Conservation (phyloP, 1,284 basidiomycete genomes). For the Pyrrhoderma lamaoense region DNA sequence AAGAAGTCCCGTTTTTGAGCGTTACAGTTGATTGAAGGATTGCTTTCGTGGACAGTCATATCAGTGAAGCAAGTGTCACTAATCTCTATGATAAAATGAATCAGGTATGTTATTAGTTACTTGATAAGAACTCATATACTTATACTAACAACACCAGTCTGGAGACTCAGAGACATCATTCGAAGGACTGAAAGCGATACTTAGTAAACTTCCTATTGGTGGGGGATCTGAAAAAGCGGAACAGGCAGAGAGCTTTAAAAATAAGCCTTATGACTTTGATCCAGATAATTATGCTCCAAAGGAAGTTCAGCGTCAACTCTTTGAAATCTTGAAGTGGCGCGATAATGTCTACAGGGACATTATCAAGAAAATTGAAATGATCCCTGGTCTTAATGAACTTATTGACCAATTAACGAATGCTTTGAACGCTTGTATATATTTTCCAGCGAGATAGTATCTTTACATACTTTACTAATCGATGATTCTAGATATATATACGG, state of each 20-base stretch:
- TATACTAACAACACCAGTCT: slow-evolving; percentile 24
- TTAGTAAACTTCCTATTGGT: slow-evolving; percentile 48
- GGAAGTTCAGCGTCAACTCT: slow-evolving; percentile 62
- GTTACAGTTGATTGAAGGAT: slow-evolving; percentile 6
- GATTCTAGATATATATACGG: slow-evolving; percentile 57
- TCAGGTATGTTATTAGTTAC: slow-evolving; percentile 27
- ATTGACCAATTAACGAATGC: slow-evolving; percentile 59
- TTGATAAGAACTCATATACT: neutral
- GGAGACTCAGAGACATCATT: slow-evolving; percentile 33
- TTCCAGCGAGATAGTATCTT: too few species aligned
- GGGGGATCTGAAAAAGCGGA: slow-evolving; percentile 45
- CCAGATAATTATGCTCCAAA: slow-evolving; percentile 56
- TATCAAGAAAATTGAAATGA: slow-evolving; percentile 49
- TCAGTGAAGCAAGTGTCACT: slow-evolving; percentile 72
- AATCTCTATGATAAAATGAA: slow-evolving; percentile 70
- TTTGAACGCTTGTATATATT: slow-evolving; percentile 52
- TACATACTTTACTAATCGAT: slow-evolving; percentile 18
- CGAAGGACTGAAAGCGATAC: slow-evolving; percentile 37
- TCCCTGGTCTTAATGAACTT: slow-evolving; percentile 64
- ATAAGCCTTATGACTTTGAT: slow-evolving; percentile 49
- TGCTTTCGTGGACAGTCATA: slow-evolving; percentile 31
- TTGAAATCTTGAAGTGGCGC: slow-evolving; percentile 68
- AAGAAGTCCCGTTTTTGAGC: slow-evolving; percentile 21
- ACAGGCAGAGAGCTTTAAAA: slow-evolving; percentile 45
- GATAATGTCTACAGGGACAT: slow-evolving; percentile 51